Evolutionary conservation across 352 stramenopile species (phyloP).

Genomic region (Phytophthora pini): DNA sequence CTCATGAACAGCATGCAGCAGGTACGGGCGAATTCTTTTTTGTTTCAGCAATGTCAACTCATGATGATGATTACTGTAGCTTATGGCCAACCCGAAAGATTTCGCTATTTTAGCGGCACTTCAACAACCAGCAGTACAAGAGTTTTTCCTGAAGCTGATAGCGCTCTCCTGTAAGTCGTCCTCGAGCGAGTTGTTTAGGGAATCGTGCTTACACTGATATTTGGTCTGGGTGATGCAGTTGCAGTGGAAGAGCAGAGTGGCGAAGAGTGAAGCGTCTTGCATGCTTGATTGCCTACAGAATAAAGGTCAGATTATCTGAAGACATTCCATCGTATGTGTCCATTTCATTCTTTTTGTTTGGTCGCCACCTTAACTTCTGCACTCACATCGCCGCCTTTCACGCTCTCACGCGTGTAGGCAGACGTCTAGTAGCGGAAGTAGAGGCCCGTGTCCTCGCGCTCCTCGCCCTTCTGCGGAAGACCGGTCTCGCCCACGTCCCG

Average conservation of each 20-base stretch:
- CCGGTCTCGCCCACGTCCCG: constrained; percentile 83
- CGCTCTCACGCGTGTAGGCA: constrained; percentile 7
- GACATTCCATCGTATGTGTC: constrained; percentile 27
- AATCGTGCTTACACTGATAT: constrained; percentile 7
- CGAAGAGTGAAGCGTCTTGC: constrained; percentile 22
- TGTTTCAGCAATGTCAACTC: background rate
- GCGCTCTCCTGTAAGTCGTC: constrained; percentile 54
- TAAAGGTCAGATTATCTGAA: constrained; percentile 1
- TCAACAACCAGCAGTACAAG: constrained; percentile 43
- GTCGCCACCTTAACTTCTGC: constrained; percentile 29
- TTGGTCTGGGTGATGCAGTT: constrained; percentile 24
- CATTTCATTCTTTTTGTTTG: constrained; percentile 52
- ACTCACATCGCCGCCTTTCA: constrained; percentile 14
- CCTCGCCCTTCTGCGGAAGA: constrained; percentile 69
- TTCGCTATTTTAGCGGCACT: constrained; percentile 44
- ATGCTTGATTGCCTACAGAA: constrained; percentile 8
- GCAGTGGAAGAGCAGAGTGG: constrained; percentile 33
- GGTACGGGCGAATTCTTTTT: constrained; percentile 28
- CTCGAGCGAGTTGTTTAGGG: background rate
- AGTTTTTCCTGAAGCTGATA: constrained; percentile 76
- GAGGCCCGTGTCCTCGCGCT: constrained; percentile 81
- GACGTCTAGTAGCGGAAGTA: constrained; percentile 91
- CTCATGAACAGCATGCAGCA: constrained; percentile 72
- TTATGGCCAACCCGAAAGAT: constrained; percentile 59
- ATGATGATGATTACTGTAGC: constrained; percentile 32